Base-by-base conservation (phyloP, 1,284 basidiomycete genomes). In the Anthracocystis setariae region DNA sequence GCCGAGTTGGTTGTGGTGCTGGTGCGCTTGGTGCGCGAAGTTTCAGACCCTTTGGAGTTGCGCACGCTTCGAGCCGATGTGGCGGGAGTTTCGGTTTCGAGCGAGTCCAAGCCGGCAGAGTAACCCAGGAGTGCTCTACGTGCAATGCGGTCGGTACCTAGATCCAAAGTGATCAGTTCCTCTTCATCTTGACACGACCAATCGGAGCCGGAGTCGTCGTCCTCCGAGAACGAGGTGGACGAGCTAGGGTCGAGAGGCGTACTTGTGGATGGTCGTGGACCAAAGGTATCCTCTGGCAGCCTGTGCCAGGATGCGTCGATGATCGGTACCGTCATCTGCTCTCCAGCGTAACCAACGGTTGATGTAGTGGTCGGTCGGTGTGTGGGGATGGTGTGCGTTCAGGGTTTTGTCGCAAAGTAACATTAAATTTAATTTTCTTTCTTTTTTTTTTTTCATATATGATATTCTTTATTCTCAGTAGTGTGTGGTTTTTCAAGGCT, bases 171-270 rank as follows among this genome's bases (percentile, higher is more conserved):
- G 10, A 73, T 42, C 3, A 73, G 55, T 47, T 68, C 53, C 39
- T 64, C 54, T 17, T 40, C 17, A 39, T 73, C 70, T 20, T 35
- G n/a, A 13, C 23, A 68, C 10, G 70, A 68, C 70, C 70, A 73
- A 3, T 57, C 53, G 3, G 64, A 73, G 35, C 35, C 12, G 12
- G 35, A 37, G 8, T 60, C 52, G 38, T 46, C 48, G 33, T 35
- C 13, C 1, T 17, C 54, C n/a, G 8, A 18, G 12, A n/a, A 29
- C 8, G 64, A 54, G 8, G 27, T 38, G 15, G 38, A 29, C 8
- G 64, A 54, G 8, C 21, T 32, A 8, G 38, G 38, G 24, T 65
- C 56, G 21, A 65, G 39, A 10, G 68, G 57, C 5, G 68, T 65
- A 13, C 8, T 35, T 0, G 32, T 9, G 7, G 53, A 47, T 4